These are phyloP conservation scores for Gossypium davidsonii DNA, from an alignment of 441 rosid species.

Conservation along the genomic window DNA sequence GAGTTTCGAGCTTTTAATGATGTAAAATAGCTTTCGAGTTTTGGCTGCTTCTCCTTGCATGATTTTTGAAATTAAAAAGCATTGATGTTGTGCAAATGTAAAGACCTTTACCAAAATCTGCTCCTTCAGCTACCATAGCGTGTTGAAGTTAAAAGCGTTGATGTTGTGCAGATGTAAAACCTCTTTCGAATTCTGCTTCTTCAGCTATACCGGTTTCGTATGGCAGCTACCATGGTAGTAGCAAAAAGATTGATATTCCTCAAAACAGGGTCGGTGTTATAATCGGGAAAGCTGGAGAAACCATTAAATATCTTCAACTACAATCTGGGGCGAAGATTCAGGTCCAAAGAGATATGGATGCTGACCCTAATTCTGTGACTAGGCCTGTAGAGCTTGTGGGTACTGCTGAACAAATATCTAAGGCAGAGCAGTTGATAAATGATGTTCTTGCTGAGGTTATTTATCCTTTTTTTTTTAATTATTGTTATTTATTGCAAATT, in stretches of 20 bases:
- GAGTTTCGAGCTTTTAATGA: not conserved
- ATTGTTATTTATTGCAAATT: not conserved
- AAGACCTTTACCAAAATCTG: no score
- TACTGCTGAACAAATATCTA: conserved; percentile 72
- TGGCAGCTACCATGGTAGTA: conserved; percentile 58
- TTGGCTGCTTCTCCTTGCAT: not conserved
- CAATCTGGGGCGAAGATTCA: conserved; percentile 98
- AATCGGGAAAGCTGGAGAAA: conserved; percentile 94
- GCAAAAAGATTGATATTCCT: conserved; percentile 86
- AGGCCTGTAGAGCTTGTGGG: conserved; percentile 83
- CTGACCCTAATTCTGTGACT: conserved; percentile 60
- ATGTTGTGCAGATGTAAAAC: conserved; percentile 36
- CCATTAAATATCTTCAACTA: conserved; percentile 81
- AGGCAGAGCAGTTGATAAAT: conserved; percentile 80
- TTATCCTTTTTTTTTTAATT: not conserved
- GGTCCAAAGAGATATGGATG: conserved; percentile 88
- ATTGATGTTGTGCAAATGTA: no score
- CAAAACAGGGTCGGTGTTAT: conserved; percentile 94
- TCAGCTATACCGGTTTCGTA: conserved; percentile 63
- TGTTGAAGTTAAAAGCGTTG: not conserved
- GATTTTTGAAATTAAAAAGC: not conserved
- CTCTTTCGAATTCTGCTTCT: conserved; percentile 32
- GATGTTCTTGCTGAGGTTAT: conserved; percentile 85
- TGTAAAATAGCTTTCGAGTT: not conserved
- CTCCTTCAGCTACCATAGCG: no score